Evolutionary conservation across 2,329 filamentous ascomycete species (phyloP).

Genomic region (Parastagonospora avenae): DNA sequence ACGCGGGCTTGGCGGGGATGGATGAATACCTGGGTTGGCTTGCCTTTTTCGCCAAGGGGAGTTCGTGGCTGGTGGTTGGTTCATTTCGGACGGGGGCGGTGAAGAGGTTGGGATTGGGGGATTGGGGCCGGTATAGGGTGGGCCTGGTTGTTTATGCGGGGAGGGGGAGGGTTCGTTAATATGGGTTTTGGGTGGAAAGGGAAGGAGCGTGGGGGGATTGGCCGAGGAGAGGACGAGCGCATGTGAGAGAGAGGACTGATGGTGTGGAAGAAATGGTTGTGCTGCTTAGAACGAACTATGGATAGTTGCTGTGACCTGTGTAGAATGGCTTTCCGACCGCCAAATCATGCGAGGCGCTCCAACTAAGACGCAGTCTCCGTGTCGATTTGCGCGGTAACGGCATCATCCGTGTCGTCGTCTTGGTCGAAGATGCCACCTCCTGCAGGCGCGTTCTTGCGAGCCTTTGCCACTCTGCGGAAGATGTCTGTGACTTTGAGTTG

Average conservation of each 20-base stretch:
- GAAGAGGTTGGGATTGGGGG: not conserved
- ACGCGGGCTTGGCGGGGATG: too few species aligned
- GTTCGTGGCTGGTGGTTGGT: not conserved
- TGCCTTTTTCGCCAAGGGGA: too few species aligned
- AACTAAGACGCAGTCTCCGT: conserved; percentile 1
- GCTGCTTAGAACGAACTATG: too few species aligned
- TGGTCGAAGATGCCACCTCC: conserved; percentile 21
- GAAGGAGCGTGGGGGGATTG: too few species aligned
- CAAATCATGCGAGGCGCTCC: not conserved
- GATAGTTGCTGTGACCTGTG: too few species aligned
- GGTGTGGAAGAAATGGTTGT: too few species aligned
- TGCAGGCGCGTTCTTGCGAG: not conserved
- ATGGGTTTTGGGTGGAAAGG: too few species aligned
- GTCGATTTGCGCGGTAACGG: not conserved
- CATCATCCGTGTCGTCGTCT: conserved; percentile 4
- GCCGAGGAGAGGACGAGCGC: too few species aligned
- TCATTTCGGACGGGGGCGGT: not conserved
- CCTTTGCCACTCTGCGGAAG: conserved; percentile 10
- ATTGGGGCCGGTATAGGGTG: not conserved
- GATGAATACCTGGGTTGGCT: too few species aligned
- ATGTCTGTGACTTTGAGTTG: conserved; percentile 49
- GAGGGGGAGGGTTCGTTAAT: not conserved
- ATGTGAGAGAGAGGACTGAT: too few species aligned
- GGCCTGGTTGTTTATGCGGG: not conserved
- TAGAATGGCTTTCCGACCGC: not conserved